Evolutionary conservation across 441 rosid genomes (phyloP).

Genomic region (Pelargonium cotyledonis): DNA sequence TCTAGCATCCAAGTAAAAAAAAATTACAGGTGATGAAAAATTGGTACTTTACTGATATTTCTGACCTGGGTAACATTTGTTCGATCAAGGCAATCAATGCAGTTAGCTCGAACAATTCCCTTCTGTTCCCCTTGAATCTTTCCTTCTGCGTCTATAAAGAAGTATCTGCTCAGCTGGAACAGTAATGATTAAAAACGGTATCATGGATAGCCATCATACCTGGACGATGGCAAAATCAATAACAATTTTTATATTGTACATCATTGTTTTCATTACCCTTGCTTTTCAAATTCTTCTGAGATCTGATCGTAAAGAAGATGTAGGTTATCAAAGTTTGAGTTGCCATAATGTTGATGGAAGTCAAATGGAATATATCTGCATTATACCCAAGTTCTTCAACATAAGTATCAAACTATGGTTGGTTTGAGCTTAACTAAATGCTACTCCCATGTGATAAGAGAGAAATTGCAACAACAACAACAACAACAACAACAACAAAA

Average conservation of each 20-base stretch:
- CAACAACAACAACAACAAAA: no score
- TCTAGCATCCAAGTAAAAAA: constrained; percentile 18
- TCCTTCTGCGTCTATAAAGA: constrained; percentile 60
- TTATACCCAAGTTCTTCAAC: constrained; percentile 11
- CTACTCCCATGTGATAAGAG: not conserved
- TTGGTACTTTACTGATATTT: not conserved
- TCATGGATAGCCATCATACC: constrained; percentile 32
- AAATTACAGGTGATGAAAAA: constrained; percentile 7
- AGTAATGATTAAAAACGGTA: constrained; percentile 43
- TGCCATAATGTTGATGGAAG: constrained; percentile 80
- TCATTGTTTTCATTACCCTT: constrained; percentile 52
- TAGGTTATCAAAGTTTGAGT: constrained; percentile 70
- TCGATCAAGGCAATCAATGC: constrained; percentile 97
- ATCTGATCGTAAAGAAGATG: constrained; percentile 67
- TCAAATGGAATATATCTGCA: constrained; percentile 82
- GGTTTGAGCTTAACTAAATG: not conserved
- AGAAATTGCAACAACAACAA: constrained; percentile 10
- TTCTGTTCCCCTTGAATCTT: constrained; percentile 73
- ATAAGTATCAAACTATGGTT: constrained; percentile 1
- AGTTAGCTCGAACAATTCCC: constrained; percentile 82
- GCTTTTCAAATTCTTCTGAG: constrained; percentile 64
- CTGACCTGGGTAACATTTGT: constrained; percentile 96
- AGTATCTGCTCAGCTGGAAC: constrained; percentile 84
- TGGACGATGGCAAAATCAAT: constrained; percentile 23
- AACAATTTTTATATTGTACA: constrained; percentile 14